Percentiles rank a stretch among this genome's conserved stretches.
These are phyloP conservation scores for Handroanthus guayacan DNA, from an alignment of 257 asterid species.

Conservation along the genomic window DNA sequence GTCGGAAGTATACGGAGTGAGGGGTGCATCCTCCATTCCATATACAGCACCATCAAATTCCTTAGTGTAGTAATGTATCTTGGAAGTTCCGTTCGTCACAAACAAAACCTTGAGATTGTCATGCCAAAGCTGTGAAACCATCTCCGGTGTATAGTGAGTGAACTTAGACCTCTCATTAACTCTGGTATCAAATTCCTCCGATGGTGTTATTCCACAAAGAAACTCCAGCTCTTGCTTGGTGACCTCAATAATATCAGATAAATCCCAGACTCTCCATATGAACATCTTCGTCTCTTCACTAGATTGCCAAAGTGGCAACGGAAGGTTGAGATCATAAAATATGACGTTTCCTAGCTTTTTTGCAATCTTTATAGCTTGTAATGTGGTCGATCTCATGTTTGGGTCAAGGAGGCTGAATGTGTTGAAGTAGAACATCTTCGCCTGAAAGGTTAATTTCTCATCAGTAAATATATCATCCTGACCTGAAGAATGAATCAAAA, in stretches of 20 bases:
- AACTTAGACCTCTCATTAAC: conserved; percentile 76
- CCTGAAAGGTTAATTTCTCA: conserved; percentile 55
- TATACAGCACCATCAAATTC: conserved; percentile 74
- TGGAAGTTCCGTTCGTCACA: conserved; percentile 93
- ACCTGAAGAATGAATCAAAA: conserved; percentile 12
- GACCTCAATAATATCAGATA: conserved; percentile 84
- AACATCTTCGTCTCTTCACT: conserved; percentile 70
- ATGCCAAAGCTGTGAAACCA: conserved; percentile 82
- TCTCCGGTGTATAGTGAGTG: conserved; percentile 80
- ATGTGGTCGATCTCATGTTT: conserved; percentile 74
- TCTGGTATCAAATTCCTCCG: conserved; percentile 69
- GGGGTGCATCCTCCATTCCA: conserved; percentile 92
- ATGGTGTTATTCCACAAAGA: conserved; percentile 75
- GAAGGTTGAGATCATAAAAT: conserved; percentile 89
- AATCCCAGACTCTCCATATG: conserved; percentile 71
- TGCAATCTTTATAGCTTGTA: conserved; percentile 69
- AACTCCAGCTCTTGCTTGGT: conserved; percentile 95
- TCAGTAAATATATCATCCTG: conserved; percentile 31
- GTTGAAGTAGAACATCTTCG: conserved; percentile 91
- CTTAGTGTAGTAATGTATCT: conserved; percentile 92
- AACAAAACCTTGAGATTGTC: conserved; percentile 84
- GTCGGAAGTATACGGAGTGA: conserved; percentile 87
- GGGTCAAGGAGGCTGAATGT: conserved; percentile 81
- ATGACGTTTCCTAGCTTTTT: conserved; percentile 73
- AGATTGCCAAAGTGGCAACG: conserved; percentile 87